phyloP scores from a whole-genome alignment of 2,329 filamentous ascomycete species.

The Aspergillus fischeri region DNA sequence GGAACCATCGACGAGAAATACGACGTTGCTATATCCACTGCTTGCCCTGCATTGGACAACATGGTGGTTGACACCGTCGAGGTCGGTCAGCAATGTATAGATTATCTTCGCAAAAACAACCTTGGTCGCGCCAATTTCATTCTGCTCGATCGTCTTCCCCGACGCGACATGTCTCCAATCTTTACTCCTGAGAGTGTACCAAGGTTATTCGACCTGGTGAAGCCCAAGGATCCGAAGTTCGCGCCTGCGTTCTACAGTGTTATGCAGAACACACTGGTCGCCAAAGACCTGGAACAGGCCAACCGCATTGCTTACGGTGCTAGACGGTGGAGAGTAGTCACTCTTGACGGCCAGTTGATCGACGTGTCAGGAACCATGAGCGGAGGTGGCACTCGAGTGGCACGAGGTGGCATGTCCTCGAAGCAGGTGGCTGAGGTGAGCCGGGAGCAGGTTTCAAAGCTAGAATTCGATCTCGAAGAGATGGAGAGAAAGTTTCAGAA shows the following conservation, averaged over 20 bases:
- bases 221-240: constrained; percentile 82
- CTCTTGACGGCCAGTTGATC: constrained; percentile 89
- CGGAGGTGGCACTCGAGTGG: constrained; percentile 86
- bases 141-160: constrained; percentile 79
- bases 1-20: constrained; percentile 91
- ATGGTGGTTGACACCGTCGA: constrained; percentile 97
- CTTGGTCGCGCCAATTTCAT: constrained; percentile 97
- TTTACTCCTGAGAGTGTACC: constrained; percentile 89
- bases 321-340: constrained; percentile 92
- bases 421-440: constrained; percentile 84
- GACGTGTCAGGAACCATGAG: constrained; percentile 99
- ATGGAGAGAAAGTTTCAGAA: constrained; percentile 78
- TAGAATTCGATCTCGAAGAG: constrained; percentile 80
- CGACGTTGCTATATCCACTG: constrained; percentile 97
- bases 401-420: constrained; percentile 92
- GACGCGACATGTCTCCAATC: constrained; percentile 72
- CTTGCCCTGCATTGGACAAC: constrained; percentile 85
- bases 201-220: constrained; percentile 87
- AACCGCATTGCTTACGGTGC: constrained; percentile 96
- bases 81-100: constrained; percentile 94
- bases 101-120: constrained; percentile 95
- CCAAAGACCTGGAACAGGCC: constrained; percentile 87
- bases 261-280: constrained; percentile 90
- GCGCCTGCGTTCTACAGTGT: constrained; percentile 91
- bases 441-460: constrained; percentile 81